Percentiles rank a stretch among this genome's conserved stretches.
phyloP scores from a whole-genome alignment of 306 rosid species.

The Astragalus membranaceus region DNA sequence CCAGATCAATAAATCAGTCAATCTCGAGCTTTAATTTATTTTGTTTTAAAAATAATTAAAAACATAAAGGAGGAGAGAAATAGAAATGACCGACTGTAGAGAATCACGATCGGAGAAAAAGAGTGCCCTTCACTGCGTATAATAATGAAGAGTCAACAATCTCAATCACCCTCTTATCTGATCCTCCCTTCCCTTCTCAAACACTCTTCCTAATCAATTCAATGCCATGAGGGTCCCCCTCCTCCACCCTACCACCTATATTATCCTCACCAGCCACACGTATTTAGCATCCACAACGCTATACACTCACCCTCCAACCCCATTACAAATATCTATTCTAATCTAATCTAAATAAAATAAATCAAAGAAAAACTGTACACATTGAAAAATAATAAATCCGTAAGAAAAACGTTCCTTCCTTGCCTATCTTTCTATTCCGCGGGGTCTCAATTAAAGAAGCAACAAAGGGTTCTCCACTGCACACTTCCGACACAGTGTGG shows the following conservation, averaged over 20 bases:
- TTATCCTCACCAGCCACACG: constrained; percentile 20
- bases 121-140: too few relatives aligned
- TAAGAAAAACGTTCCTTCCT: not conserved
- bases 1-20: too few relatives aligned
- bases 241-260: not conserved
- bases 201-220: constrained; percentile 20
- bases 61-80: too few relatives aligned
- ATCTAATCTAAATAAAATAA: not conserved
- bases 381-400: not conserved
- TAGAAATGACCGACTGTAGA: too few relatives aligned
- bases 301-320: not conserved
- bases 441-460: not conserved
- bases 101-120: too few relatives aligned
- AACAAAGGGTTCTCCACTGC: not conserved
- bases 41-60: too few relatives aligned
- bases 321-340: not conserved
- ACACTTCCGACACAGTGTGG: not conserved
- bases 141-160: too few relatives aligned
- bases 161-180: too few relatives aligned
- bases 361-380: not conserved
- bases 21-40: too few relatives aligned
- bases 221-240: constrained; percentile 19
- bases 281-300: not conserved
- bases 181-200: not conserved
- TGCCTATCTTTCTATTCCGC: not conserved